Conservation (phyloP, 2,329 filamentous ascomycete genomes). For the Orbilia javanica region DNA sequence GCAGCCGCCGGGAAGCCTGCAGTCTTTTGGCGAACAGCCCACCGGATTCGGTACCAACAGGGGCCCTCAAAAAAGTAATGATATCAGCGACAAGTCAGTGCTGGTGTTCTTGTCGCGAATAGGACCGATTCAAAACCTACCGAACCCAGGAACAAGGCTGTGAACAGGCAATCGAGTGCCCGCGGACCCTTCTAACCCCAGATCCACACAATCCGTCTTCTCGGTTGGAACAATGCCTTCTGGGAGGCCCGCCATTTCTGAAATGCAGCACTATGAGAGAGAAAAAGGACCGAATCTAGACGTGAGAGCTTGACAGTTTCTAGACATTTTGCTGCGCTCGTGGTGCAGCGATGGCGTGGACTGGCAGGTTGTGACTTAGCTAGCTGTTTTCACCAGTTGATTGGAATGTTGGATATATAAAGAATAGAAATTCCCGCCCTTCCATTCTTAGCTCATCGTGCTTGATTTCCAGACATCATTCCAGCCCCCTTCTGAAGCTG, state of each 20-base stretch:
- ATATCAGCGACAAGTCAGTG: neutral
- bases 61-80: neutral
- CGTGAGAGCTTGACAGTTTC: conserved; percentile 11
- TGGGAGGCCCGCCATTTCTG: neutral
- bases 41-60: conserved; percentile 11
- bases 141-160: neutral
- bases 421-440: conserved; percentile 37
- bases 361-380: conserved; percentile 7
- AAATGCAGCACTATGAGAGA: neutral
- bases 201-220: neutral
- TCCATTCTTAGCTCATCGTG: conserved; percentile 33
- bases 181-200: neutral
- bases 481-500: neutral
- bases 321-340: conserved; percentile 19
- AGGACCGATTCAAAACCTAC: neutral
- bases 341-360: conserved; percentile 31
- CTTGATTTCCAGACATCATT: conserved; percentile 9
- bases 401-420: conserved; percentile 45
- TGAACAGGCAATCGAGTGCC: conserved; percentile 4
- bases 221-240: conserved; percentile 7
- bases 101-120: neutral
- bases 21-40: neutral
- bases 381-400: conserved; percentile 17
- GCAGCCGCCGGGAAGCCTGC: conserved; percentile 1
- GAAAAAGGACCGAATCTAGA: conserved; percentile 1